Percentiles rank a stretch among this genome's conserved stretches.
phyloP scores from a whole-genome alignment of 768 basidiomycete genomes.

The Chalciporus sphaerocephalus region DNA sequence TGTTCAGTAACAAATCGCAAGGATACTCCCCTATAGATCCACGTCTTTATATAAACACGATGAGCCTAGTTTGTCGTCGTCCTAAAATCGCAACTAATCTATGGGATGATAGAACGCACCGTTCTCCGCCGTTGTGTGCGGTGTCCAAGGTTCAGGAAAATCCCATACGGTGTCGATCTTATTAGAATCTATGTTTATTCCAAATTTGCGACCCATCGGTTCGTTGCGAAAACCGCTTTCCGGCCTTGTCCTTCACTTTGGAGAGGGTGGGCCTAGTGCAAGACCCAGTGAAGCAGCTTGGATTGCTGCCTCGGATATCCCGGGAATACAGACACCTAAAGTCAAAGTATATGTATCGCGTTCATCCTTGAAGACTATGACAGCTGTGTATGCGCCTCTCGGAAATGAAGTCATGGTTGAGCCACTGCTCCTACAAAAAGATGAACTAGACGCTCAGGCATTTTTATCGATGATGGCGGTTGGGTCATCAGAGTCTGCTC shows the following conservation, averaged over 20 bases:
- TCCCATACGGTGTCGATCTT: slow-evolving; percentile 68
- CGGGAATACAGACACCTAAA: slow-evolving; percentile 27
- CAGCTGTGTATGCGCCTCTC: slow-evolving; percentile 49
- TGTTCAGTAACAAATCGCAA: slow-evolving; percentile 30
- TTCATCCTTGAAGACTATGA: slow-evolving; percentile 60
- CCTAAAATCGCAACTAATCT: not conserved
- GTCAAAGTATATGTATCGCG: slow-evolving; percentile 55
- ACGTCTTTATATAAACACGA: slow-evolving; percentile 66
- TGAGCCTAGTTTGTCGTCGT: slow-evolving; percentile 23
- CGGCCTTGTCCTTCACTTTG: slow-evolving; percentile 66
- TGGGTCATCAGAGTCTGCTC: slow-evolving; percentile 54
- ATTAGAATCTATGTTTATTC: slow-evolving; percentile 67
- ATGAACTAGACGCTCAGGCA: slow-evolving; percentile 64
- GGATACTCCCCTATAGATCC: slow-evolving; percentile 39
- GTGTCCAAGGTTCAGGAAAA: slow-evolving; percentile 74
- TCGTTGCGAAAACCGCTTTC: slow-evolving; percentile 48
- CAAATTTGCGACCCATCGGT: slow-evolving; percentile 47
- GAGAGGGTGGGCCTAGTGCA: slow-evolving; percentile 56
- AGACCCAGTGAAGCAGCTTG: slow-evolving; percentile 67
- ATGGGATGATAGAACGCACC: slow-evolving; percentile 53
- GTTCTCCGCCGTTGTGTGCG: slow-evolving; percentile 71
- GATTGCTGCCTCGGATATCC: slow-evolving; percentile 41
- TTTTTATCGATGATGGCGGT: slow-evolving; percentile 75
- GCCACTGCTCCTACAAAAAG: slow-evolving; percentile 50
- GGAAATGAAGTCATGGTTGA: slow-evolving; percentile 47